A percentile compares a stretch with the other conserved stretches of the same genome.
Evolutionary conservation across 2,329 filamentous ascomycete species (phyloP).

Genomic region (Colletotrichum spaethianum): DNA sequence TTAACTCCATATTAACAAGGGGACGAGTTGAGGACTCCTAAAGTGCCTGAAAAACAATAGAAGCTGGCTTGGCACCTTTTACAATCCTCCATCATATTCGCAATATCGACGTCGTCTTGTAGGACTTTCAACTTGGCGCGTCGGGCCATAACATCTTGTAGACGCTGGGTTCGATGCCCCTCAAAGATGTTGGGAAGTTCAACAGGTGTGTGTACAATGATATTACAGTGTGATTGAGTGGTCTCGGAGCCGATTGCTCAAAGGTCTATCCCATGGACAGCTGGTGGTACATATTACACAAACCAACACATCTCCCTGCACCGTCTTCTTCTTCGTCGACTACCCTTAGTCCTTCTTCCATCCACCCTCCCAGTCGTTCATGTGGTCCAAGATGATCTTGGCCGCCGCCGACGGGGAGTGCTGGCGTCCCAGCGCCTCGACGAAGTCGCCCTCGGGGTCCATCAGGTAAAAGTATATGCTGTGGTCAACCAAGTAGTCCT

Average conservation of each 20-base stretch:
- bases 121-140: not conserved
- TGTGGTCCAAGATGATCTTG: conserved; percentile 86
- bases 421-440: conserved; percentile 95
- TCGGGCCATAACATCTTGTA: not conserved
- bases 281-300: conserved; percentile 40
- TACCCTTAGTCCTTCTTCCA: conserved; percentile 36
- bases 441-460: conserved; percentile 98
- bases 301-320: not conserved
- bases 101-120: too few relatives aligned
- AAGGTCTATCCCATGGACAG: conserved; percentile 33
- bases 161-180: not conserved
- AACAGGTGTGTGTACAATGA: not conserved
- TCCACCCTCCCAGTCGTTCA: conserved; percentile 71
- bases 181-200: not conserved
- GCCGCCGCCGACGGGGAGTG: conserved; percentile 91
- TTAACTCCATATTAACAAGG: not conserved
- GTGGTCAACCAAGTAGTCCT: conserved; percentile 98
- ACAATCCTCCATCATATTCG: too few relatives aligned
- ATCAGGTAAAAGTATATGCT: conserved; percentile 99
- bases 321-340: not conserved
- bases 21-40: not conserved
- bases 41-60: not conserved
- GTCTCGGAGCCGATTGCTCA: conserved; percentile 35
- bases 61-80: not conserved
- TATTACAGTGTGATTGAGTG: conserved; percentile 40